Conservation (phyloP, 768 basidiomycete species). For the Baorangia bicolor region DNA sequence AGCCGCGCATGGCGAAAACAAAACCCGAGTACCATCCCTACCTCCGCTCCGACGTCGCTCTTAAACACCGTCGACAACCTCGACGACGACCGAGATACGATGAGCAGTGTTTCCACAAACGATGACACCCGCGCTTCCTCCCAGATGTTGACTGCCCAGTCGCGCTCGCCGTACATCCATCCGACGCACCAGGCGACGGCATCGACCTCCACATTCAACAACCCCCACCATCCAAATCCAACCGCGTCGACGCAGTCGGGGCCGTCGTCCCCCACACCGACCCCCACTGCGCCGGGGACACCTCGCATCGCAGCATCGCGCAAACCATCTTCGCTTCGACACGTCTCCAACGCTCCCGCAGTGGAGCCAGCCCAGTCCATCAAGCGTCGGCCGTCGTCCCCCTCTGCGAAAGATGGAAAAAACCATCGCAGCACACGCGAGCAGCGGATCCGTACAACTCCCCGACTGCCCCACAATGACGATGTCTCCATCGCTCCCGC, state of each 20-base stretch:
- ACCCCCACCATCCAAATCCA: not conserved
- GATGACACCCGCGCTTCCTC: slow-evolving; percentile 16
- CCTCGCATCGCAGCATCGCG: slow-evolving; percentile 27
- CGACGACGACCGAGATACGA: slow-evolving; percentile 26
- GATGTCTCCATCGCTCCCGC: slow-evolving; percentile 61
- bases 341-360: slow-evolving; percentile 30
- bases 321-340: slow-evolving; percentile 33
- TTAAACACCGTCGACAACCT: slow-evolving; percentile 12
- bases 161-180: slow-evolving; percentile 41
- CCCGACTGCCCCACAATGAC: slow-evolving; percentile 61
- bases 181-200: slow-evolving; percentile 33
- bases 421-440: slow-evolving; percentile 15
- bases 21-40: slow-evolving; percentile 3
- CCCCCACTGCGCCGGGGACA: slow-evolving; percentile 23
- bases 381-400: slow-evolving; percentile 28
- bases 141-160: slow-evolving; percentile 4
- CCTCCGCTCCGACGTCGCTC: slow-evolving; percentile 1
- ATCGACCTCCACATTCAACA: slow-evolving; percentile 39
- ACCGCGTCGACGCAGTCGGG: not conserved
- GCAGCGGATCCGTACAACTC: slow-evolving; percentile 45
- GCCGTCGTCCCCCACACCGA: slow-evolving; percentile 13
- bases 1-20: slow-evolving; percentile 25
- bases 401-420: slow-evolving; percentile 28
- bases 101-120: slow-evolving; percentile 18
- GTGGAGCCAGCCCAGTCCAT: slow-evolving; percentile 26